Evolutionary conservation across 2,329 filamentous ascomycete genomes (phyloP).

Genomic region (Hymenoscyphus fraxineus): DNA sequence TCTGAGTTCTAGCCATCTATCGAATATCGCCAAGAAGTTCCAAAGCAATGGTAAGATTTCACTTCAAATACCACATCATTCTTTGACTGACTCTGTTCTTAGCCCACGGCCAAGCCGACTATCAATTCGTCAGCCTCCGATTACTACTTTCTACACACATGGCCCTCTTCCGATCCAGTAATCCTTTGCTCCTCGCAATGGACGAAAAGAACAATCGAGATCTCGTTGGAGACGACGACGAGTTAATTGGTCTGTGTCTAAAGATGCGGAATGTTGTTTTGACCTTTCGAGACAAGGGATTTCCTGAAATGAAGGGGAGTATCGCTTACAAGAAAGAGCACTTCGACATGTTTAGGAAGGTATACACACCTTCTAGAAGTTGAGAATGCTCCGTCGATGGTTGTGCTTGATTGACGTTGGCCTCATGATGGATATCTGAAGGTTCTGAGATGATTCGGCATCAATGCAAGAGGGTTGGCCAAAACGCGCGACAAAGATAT

Average conservation of each 20-base stretch:
- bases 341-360: conserved; percentile 25
- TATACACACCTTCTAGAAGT: conserved; percentile 17
- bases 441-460: neutral
- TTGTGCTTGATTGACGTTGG: conserved; percentile 5
- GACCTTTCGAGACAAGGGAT: conserved; percentile 24
- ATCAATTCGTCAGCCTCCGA: conserved; percentile 23
- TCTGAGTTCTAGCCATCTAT: conserved; percentile 22
- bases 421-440: neutral
- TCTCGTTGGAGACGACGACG: conserved; percentile 22
- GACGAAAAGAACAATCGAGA: conserved; percentile 24
- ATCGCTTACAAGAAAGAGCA: conserved; percentile 26
- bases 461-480: neutral
- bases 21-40: conserved; percentile 21
- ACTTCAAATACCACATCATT: neutral
- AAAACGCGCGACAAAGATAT: neutral
- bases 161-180: conserved; percentile 27
- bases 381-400: neutral
- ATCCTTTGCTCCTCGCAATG: conserved; percentile 28
- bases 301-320: conserved; percentile 28
- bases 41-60: conserved; percentile 12
- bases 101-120: conserved; percentile 16
- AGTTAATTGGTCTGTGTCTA: conserved; percentile 22
- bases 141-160: conserved; percentile 27
- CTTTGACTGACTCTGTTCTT: neutral
- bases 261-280: conserved; percentile 25